Evolutionary conservation across 805 yeast species (phyloP), one percentile per base, ranked within the genome.

Genomic region (Candida tibetensis): DNA sequence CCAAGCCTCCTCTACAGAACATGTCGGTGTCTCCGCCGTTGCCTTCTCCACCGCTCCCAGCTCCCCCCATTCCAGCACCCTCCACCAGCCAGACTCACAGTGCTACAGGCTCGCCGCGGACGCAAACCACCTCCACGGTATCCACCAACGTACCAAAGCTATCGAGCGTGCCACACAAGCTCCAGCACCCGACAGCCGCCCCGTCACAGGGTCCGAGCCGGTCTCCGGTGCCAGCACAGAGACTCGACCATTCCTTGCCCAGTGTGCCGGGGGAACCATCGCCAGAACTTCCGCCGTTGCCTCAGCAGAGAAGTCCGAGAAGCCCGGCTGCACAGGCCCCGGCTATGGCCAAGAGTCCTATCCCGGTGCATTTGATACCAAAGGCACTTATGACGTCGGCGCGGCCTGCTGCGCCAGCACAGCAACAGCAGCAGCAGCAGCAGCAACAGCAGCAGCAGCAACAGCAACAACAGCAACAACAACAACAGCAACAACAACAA

Each of bases 201-300:
- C 31, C 15, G 12, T 6, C 13, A 6, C 29, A 26, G 29, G 16
- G 5, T 7, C 31, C 29, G 5, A 16, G 7, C 17, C 13, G 28
- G 8, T 29, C 38, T 19, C 38, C 32, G 1, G 13, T 29, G 21
- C 17, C 17, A 13, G 16, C 17, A 12, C 19, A 19, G 14, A 35
- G 25, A 29, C n/a, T 29, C 26, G 28, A 29, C 23, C 14, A 23
- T 15, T 34, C 37, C 9, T 21, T 18, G 13, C 37, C 37, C 13
- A 34, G 32, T 8, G 19, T 34, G 16, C 32, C 34, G 4, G 15
- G 23, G 15, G 14, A 17, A 12, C 10, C 27, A 9, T 23, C 34
- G 12, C 42, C 36, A 10, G 37, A 30, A 15, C 29, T 17, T 22
- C 28, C 34, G 15, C 39, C 36, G 15, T 17, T 17, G 17, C 32